These are phyloP conservation scores for Priceomyces haplophilus DNA, from an alignment of 805 yeast genomes.

Conservation along the genomic window DNA sequence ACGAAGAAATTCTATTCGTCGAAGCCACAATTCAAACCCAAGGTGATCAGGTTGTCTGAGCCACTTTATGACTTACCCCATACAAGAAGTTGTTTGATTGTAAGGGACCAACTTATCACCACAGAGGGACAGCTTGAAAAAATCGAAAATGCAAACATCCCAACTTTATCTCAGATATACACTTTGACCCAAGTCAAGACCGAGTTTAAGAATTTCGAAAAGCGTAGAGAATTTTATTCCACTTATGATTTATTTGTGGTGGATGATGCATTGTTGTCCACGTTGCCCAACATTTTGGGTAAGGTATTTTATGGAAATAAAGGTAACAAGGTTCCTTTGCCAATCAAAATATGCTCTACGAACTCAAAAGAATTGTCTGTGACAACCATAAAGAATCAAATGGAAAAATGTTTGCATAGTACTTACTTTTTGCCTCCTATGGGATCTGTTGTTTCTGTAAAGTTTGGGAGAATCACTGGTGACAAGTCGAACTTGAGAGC, in stretches of 20 bases:
- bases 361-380: slow-evolving; percentile 42
- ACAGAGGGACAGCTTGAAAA: slow-evolving; percentile 41
- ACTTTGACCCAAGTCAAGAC: slow-evolving; percentile 76
- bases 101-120: slow-evolving; percentile 57
- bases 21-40: slow-evolving; percentile 58
- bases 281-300: slow-evolving; percentile 82
- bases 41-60: slow-evolving; percentile 44
- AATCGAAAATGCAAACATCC: slow-evolving; percentile 46
- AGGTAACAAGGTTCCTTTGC: slow-evolving; percentile 53
- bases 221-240: slow-evolving; percentile 68
- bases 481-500: slow-evolving; percentile 48
- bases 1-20: slow-evolving; percentile 63
- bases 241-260: slow-evolving; percentile 76
- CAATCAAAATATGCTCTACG: slow-evolving; percentile 24
- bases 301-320: slow-evolving; percentile 63
- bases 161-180: slow-evolving; percentile 53
- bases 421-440: slow-evolving; percentile 68
- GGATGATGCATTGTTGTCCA: slow-evolving; percentile 77
- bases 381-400: slow-evolving; percentile 53
- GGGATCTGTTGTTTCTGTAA: slow-evolving; percentile 63
- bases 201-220: slow-evolving; percentile 83
- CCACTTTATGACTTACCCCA: slow-evolving; percentile 41
- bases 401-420: slow-evolving; percentile 55
- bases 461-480: slow-evolving; percentile 54
- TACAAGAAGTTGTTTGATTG: slow-evolving; percentile 59